Evolutionary conservation across 2,329 filamentous ascomycete genomes (phyloP).

Genomic region (Pseudocercospora musae): DNA sequence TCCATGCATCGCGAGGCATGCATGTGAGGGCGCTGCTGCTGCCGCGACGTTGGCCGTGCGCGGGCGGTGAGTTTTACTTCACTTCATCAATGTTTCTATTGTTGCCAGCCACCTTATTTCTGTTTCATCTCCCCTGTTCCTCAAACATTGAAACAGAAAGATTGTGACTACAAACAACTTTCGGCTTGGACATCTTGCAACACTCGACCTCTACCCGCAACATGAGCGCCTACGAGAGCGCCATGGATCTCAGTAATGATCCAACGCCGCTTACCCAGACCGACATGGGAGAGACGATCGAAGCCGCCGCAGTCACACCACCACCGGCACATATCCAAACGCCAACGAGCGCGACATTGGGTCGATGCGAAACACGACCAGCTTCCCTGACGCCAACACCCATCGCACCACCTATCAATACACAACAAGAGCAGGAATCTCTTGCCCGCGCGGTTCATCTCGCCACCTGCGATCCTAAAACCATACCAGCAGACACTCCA

Average conservation of each 20-base stretch:
- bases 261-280: background rate
- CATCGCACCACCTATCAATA: background rate
- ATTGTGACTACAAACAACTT: background rate
- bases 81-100: background rate
- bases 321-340: background rate
- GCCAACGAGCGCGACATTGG: background rate
- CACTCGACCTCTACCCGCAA: background rate
- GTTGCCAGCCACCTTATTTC: background rate
- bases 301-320: background rate
- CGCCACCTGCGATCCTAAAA: background rate
- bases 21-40: background rate
- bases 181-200: background rate
- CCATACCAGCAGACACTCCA: background rate
- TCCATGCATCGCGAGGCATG: background rate
- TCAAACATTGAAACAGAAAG: background rate
- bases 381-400: background rate
- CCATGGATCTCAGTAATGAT: background rate
- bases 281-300: background rate
- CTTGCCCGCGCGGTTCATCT: background rate
- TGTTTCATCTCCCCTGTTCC: background rate
- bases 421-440: background rate
- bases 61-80: background rate
- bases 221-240: background rate
- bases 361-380: background rate
- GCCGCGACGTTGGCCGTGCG: background rate